A percentile compares a stretch with the other conserved stretches of the same genome.
phyloP scores from a whole-genome alignment of 495 filamentous ascomycete genomes.

The Aspergillus conjunctus region DNA sequence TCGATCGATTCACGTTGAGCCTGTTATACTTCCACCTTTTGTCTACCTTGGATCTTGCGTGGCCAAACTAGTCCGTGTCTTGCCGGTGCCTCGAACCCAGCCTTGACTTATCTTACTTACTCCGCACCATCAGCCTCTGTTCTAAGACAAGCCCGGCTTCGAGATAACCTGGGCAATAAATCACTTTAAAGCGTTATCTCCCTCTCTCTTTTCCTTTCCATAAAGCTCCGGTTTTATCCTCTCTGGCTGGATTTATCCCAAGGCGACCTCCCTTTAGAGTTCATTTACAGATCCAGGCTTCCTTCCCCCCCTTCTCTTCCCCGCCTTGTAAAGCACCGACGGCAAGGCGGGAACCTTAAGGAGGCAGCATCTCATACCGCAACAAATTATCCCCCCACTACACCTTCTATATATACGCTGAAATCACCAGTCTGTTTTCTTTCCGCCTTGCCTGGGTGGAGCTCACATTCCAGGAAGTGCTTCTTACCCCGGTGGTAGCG shows the following conservation, averaged over 20 bases:
- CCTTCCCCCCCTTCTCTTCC: slow-evolving; percentile 7
- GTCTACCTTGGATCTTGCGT: not conserved
- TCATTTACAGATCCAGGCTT: not conserved
- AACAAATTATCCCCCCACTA: not conserved
- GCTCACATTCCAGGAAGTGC: slow-evolving; percentile 25
- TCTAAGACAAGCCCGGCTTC: not conserved
- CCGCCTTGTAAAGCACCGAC: slow-evolving; percentile 18
- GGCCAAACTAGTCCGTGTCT: not conserved
- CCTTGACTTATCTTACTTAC: slow-evolving; percentile 16
- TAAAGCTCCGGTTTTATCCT: not conserved
- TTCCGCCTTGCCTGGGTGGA: slow-evolving; percentile 11
- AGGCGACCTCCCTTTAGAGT: not conserved
- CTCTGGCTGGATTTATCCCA: not conserved
- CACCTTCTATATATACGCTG: slow-evolving; percentile 13
- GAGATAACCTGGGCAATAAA: slow-evolving; percentile 3
- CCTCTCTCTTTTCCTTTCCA: not conserved
- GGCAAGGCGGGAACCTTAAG: slow-evolving; percentile 21
- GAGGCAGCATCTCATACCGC: slow-evolving; percentile 6
- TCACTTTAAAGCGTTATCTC: not conserved
- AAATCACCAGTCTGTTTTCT: slow-evolving; percentile 3
- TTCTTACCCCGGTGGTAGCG: slow-evolving; percentile 19
- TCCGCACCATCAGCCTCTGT: slow-evolving; percentile 5
- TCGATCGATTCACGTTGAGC: not conserved
- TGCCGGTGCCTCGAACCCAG: not conserved
- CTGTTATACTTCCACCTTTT: not conserved